Evolutionary conservation across 2,329 filamentous ascomycete species (phyloP).

Genomic region (Fusarium verticillioides): DNA sequence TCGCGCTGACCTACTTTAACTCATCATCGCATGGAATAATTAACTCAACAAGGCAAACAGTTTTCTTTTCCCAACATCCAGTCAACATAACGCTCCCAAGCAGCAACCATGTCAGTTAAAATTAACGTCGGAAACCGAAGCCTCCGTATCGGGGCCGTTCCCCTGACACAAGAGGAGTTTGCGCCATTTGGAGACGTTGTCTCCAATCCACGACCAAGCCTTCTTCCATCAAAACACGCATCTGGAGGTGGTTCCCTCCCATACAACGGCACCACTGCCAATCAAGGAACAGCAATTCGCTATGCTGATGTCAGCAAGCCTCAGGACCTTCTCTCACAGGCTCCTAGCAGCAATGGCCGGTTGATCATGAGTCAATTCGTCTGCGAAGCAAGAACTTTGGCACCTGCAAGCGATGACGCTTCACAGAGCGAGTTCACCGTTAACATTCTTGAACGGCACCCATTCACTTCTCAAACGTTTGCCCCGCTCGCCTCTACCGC

Average conservation of each 20-base stretch:
- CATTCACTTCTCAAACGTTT: slow-evolving; percentile 95
- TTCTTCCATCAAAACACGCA: slow-evolving; percentile 61
- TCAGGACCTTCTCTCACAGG: slow-evolving; percentile 74
- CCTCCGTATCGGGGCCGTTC: slow-evolving; percentile 64
- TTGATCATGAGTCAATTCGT: slow-evolving; percentile 90
- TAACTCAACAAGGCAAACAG: not conserved
- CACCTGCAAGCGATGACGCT: slow-evolving; percentile 13
- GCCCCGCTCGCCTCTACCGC: slow-evolving; percentile 72
- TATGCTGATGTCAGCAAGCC: slow-evolving; percentile 83
- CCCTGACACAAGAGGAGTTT: slow-evolving; percentile 77
- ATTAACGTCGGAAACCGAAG: slow-evolving; percentile 39
- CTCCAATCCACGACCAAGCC: slow-evolving; percentile 72
- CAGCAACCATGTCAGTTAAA: slow-evolving; percentile 41
- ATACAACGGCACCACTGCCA: slow-evolving; percentile 69
- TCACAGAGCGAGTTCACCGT: slow-evolving; percentile 64
- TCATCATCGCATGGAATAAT: not conserved
- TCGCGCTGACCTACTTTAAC: not conserved
- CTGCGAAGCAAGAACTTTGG: slow-evolving; percentile 63
- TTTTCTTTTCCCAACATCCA: not conserved
- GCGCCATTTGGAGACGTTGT: slow-evolving; percentile 85
- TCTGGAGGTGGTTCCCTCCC: slow-evolving; percentile 53
- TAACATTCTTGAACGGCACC: slow-evolving; percentile 85
- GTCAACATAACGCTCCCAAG: not conserved
- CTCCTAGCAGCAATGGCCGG: slow-evolving; percentile 64
- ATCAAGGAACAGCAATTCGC: slow-evolving; percentile 91